Evolutionary conservation across 179 eudicot species (phyloP).

Genomic region (Corrigiola litoralis): DNA sequence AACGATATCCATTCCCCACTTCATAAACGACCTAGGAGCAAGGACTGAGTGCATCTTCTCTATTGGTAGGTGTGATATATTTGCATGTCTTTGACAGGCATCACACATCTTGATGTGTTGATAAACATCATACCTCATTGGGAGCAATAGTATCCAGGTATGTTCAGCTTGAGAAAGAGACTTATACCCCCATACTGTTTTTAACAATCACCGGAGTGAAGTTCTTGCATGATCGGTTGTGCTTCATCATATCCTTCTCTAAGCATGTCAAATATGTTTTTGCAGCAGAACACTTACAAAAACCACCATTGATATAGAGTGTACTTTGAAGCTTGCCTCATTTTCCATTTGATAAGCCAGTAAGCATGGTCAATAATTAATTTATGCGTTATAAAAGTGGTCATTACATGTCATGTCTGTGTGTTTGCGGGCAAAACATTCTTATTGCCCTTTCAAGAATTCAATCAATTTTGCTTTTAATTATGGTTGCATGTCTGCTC

Average conservation of each 20-base stretch:
- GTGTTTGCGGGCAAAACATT: too few species aligned
- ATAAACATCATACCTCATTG: background rate
- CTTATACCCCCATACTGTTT: too few species aligned
- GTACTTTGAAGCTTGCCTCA: background rate
- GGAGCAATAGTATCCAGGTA: background rate
- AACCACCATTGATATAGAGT: background rate
- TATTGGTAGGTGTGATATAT: background rate
- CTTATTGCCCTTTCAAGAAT: too few species aligned
- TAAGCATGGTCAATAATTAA: too few species aligned
- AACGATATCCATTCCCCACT: background rate
- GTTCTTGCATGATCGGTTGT: background rate
- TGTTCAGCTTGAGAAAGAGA: background rate
- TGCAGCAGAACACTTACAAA: background rate
- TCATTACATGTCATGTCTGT: too few species aligned
- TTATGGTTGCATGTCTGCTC: too few species aligned
- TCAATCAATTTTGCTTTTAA: too few species aligned
- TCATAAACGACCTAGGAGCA: background rate
- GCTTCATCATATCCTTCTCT: background rate
- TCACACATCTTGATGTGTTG: background rate
- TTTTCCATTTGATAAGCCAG: too few species aligned
- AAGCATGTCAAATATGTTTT: background rate
- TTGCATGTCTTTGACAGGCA: background rate
- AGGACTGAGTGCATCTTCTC: background rate
- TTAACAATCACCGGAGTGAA: background rate
- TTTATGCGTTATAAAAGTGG: too few species aligned